Evolutionary conservation across 2,329 filamentous ascomycete species (phyloP), one percentile per base, ranked within the genome.

Genomic region (Xylaria sp.): DNA sequence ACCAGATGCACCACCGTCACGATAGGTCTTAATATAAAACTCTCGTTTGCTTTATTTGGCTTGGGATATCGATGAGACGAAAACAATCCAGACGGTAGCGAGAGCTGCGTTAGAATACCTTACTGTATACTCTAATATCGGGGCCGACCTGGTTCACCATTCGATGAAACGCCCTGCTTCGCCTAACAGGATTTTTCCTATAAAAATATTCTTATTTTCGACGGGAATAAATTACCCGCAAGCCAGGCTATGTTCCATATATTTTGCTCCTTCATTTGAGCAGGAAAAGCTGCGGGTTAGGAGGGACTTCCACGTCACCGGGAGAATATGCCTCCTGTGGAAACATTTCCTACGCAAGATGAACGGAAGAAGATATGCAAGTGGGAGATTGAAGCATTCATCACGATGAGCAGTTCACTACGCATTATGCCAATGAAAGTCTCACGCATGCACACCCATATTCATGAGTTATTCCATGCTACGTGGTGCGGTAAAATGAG

Each of bases 1-100:
- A 28, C 69, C 69, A 51, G 74, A 77, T 67, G 15, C 71, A n/a
- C 72, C 74, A 6, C 39, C 64, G 2, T 59, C 63, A 9, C 63
- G 67, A 8, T 67, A 60, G 55, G 36, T 25, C 33, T 62, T 1
- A 10, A 25, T 41, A 20, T 33, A 36, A 46, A 18, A 13, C n/a
- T 5, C 10, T 10, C 39, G 23, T 28, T 18, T 9, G n/a, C 15
- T 33, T 25, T 12, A 8, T 20, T 28, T 15, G 28, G 8, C 43
- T 8, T 39, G 25, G 25, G 13, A 39, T 10, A 48, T 33, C 4
- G 43, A 28, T 2, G 8, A 13, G 63, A 25, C 8, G 5, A 23
- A 57, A 6, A 20, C 10, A 28, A 43, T 10, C 12, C 15, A 36
- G 10, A 28, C 28, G 20, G 31, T n/a, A 25, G 25, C 20, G 1